Conservation (phyloP, 768 basidiomycete genomes). For the Boletus pseudopeckii region DNA sequence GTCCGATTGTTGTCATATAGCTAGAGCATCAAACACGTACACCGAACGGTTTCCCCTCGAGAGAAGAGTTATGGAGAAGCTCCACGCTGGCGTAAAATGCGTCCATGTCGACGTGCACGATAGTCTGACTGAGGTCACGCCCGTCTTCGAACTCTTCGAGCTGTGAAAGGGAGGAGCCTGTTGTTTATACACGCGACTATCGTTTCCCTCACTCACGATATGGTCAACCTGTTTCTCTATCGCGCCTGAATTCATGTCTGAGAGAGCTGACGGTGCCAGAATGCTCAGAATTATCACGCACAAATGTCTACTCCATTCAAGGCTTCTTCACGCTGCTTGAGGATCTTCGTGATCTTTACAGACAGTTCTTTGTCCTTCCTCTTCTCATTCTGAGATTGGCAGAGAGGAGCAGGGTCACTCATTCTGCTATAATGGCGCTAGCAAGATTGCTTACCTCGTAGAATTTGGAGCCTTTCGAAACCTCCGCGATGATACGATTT, state of each 20-base stretch:
- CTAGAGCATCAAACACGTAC: slow-evolving; percentile 36
- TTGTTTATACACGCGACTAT: neutral
- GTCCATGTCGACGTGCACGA: slow-evolving; percentile 97
- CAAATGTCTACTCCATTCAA: slow-evolving; percentile 55
- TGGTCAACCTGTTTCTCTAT: slow-evolving; percentile 68
- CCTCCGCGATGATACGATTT: slow-evolving; percentile 85
- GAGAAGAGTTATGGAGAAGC: slow-evolving; percentile 57
- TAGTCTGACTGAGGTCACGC: slow-evolving; percentile 75
- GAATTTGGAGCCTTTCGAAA: slow-evolving; percentile 90
- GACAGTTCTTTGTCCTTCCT: slow-evolving; percentile 84
- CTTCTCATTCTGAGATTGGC: slow-evolving; percentile 69
- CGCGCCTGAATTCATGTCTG: slow-evolving; percentile 37
- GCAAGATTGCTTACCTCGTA: slow-evolving; percentile 57
- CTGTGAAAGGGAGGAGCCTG: slow-evolving; percentile 24
- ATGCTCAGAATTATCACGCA: slow-evolving; percentile 30
- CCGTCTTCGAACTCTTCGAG: slow-evolving; percentile 68
- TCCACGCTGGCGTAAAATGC: slow-evolving; percentile 88
- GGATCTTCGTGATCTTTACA: slow-evolving; percentile 65
- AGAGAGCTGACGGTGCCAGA: neutral
- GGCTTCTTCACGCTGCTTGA: slow-evolving; percentile 60
- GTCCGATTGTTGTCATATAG: slow-evolving; percentile 2
- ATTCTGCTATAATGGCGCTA: neutral
- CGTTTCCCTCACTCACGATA: slow-evolving; percentile 47
- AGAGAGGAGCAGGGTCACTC: neutral
- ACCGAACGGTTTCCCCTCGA: slow-evolving; percentile 71